Base-by-base conservation (phyloP, 345 rosid genomes). In the Euphorbia peplus region DNA sequence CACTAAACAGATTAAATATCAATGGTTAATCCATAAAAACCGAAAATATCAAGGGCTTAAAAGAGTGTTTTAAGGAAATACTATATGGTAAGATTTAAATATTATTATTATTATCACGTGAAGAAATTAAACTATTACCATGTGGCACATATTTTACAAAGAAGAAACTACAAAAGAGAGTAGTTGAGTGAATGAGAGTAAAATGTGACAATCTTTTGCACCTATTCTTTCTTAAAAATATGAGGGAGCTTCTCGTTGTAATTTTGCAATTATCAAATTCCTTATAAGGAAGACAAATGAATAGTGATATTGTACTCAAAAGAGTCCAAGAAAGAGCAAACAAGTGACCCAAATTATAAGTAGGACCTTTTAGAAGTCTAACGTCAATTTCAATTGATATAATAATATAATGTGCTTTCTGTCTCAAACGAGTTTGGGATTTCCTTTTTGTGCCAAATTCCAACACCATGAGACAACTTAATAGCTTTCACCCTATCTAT, bases 391-490 rank as follows among this genome's bases (percentile, higher is more conserved):
- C 81, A 69, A 69, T 42, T 22, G 8, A 37, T 73, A 60, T 64
- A n/a, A n/a, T 70, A 32, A 42, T 76, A 70, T 56, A 68, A 66
- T 37, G 68, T 76, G 74, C 77, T 76, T 74, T 69, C 73, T 76
- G 81, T 68, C 81, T 78, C 64, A 73, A 9, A 46, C 68, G 76
- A 41, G 16, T 74, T 78, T 79, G 71, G 82, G 58, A 68, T 76
- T 81, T 71, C 82, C 84, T 70, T 83, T 80, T 78, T 70, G 19
- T 53, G 78, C 73, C 83, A 83, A 71, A 69, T 30, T 77, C 83
- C 83, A 82, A 86, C 63, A 11, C 77, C 77, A 73, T 53, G 58
- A 69, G 86, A 84, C 87, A 81, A 79, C 76, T 60, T 19, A 29
- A 73, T 22, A n/a, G 37, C 35, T 16, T 44, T 13, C 47, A 25